Conservation (phyloP, 345 rosid genomes). For the Psidium friedrichsthalianum region DNA sequence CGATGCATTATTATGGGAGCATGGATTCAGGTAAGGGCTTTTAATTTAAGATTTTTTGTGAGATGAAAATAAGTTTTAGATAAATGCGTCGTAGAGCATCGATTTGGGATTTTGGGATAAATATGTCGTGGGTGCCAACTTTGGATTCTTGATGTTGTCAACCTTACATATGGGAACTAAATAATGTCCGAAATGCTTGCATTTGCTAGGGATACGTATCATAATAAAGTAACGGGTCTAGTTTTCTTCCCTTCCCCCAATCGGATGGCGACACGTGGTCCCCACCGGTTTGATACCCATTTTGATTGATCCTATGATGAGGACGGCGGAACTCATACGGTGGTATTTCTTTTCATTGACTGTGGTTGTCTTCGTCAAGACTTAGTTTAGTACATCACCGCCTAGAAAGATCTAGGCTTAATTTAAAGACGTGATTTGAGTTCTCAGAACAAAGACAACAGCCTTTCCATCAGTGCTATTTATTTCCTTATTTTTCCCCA, state of each 20-base stretch:
- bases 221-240: not conserved
- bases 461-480: not conserved
- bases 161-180: no score
- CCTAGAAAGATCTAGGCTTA: not conserved
- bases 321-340: not conserved
- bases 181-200: not conserved
- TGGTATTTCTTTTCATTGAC: not conserved
- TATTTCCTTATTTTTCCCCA: not conserved
- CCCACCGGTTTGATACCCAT: not conserved
- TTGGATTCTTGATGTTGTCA: not conserved
- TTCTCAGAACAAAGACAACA: no score
- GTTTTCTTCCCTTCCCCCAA: not conserved
- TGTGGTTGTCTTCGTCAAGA: not conserved
- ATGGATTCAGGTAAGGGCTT: not conserved
- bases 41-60: not conserved
- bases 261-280: not conserved
- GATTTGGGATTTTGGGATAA: rapidly evolving
- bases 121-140: not conserved
- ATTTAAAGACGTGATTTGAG: not conserved
- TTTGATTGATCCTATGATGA: not conserved
- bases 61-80: not conserved
- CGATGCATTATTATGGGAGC: not conserved
- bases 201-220: not conserved
- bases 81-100: rapidly evolving
- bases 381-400: not conserved